A percentile compares a stretch with the other conserved stretches of the same genome.
Evolutionary conservation across 2,329 filamentous ascomycete species (phyloP).

Genomic region (Aureobasidium pullulans): DNA sequence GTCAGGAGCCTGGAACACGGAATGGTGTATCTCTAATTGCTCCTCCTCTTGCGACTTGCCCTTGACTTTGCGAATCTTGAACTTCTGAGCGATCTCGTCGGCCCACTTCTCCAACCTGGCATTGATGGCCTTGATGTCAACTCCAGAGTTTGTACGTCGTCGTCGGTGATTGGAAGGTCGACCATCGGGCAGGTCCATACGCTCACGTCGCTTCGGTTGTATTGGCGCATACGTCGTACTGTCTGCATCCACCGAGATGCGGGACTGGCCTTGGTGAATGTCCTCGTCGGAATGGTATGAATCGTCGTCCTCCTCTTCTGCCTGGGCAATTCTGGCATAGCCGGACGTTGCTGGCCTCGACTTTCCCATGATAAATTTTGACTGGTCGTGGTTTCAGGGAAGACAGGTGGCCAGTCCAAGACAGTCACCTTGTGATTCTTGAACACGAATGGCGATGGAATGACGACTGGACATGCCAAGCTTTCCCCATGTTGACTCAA

Average conservation of each 20-base stretch:
- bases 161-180: slow-evolving; percentile 35
- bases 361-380: slow-evolving; percentile 3
- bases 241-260: slow-evolving; percentile 27
- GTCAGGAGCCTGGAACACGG: slow-evolving; percentile 89
- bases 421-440: background rate
- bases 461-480: slow-evolving; percentile 1
- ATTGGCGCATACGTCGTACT: slow-evolving; percentile 38
- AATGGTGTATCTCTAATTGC: slow-evolving; percentile 90
- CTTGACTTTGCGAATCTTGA: slow-evolving; percentile 76
- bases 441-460: slow-evolving; percentile 4
- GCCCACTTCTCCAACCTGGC: slow-evolving; percentile 92
- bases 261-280: slow-evolving; percentile 28
- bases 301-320: slow-evolving; percentile 41
- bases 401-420: slow-evolving; percentile 1
- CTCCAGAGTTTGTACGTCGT: slow-evolving; percentile 70
- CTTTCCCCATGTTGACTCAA: background rate
- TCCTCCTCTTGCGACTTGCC: slow-evolving; percentile 72
- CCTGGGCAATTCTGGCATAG: slow-evolving; percentile 46
- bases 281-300: slow-evolving; percentile 21
- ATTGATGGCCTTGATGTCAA: slow-evolving; percentile 98
- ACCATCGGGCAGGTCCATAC: slow-evolving; percentile 34
- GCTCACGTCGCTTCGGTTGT: slow-evolving; percentile 36
- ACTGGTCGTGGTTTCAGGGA: background rate
- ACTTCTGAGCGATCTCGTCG: slow-evolving; percentile 93
- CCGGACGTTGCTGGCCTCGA: slow-evolving; percentile 39